A percentile compares a stretch with the other conserved stretches of the same genome.
phyloP scores from a whole-genome alignment of 2,329 filamentous ascomycete genomes.

The Xylariaceae sp. region DNA sequence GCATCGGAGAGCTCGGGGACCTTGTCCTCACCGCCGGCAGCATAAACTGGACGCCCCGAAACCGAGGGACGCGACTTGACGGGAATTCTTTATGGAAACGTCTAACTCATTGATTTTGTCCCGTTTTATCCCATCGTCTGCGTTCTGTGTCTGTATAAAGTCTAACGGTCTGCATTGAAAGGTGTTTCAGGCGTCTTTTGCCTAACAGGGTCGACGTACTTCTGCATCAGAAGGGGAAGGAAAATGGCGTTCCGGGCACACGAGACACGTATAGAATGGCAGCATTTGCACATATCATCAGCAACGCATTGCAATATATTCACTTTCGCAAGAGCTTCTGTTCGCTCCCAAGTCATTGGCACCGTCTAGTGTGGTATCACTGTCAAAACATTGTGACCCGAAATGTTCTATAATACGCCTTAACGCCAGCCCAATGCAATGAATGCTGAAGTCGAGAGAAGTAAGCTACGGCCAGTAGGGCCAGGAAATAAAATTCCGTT shows the following conservation, averaged over 20 bases:
- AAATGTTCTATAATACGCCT: slow-evolving; percentile 10
- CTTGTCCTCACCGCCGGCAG: slow-evolving; percentile 49
- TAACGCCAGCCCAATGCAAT: slow-evolving; percentile 25
- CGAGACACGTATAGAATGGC: slow-evolving; percentile 22
- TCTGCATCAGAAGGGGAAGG: slow-evolving; percentile 24
- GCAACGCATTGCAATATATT: slow-evolving; percentile 12
- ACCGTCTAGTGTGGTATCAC: slow-evolving; percentile 9
- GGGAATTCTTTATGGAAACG: background rate
- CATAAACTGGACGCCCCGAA: slow-evolving; percentile 17
- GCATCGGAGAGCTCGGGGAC: slow-evolving; percentile 56
- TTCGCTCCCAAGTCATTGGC: background rate
- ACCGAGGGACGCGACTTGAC: background rate
- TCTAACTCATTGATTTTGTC: background rate
- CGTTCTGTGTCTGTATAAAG: slow-evolving; percentile 27
- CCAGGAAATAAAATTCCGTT: background rate
- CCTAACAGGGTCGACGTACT: slow-evolving; percentile 20
- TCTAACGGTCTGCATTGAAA: slow-evolving; percentile 27
- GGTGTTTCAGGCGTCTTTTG: slow-evolving; percentile 24
- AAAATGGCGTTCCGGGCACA: slow-evolving; percentile 22
- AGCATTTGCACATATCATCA: slow-evolving; percentile 26
- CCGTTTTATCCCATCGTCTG: slow-evolving; percentile 6
- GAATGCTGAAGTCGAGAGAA: background rate
- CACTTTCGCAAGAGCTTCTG: background rate
- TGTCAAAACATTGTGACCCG: background rate
- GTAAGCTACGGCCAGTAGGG: background rate